Percentiles rank a stretch among this genome's conserved stretches.
Evolutionary conservation across 129 eudicot species (phyloP).

Genomic region (Saussurea involucrata): DNA sequence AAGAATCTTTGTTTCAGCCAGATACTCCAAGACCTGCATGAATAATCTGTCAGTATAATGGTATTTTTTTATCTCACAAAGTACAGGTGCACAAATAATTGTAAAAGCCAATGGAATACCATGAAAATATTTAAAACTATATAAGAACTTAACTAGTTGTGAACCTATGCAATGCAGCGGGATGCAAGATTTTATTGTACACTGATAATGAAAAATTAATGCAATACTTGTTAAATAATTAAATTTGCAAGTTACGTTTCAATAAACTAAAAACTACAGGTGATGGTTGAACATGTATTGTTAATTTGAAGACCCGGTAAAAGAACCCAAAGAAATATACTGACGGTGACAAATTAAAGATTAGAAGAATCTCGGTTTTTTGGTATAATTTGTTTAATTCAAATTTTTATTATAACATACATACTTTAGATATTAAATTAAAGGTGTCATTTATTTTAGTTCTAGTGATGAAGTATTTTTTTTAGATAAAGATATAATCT

Average conservation of each 20-base stretch:
- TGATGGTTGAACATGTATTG: background rate
- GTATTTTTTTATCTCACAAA: background rate
- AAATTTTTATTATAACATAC: background rate
- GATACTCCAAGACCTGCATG: constrained; percentile 73
- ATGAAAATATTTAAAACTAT: background rate
- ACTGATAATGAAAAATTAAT: too few species aligned
- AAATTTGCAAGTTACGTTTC: background rate
- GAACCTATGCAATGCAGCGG: too few species aligned
- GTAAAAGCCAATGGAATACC: background rate
- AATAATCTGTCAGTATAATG: background rate
- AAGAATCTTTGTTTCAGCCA: constrained; percentile 72
- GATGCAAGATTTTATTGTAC: too few species aligned
- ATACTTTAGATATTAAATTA: background rate
- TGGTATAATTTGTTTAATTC: background rate
- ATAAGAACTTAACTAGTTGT: background rate
- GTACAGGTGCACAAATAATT: background rate
- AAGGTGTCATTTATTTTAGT: background rate
- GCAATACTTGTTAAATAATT: background rate
- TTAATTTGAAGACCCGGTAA: background rate
- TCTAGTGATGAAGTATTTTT: background rate
- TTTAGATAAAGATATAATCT: background rate
- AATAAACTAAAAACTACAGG: background rate
- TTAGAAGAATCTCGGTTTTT: background rate
- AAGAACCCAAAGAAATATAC: background rate
- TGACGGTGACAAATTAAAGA: background rate